phyloP scores from a whole-genome alignment of 306 rosid species.

The Lagenaria siceraria region DNA sequence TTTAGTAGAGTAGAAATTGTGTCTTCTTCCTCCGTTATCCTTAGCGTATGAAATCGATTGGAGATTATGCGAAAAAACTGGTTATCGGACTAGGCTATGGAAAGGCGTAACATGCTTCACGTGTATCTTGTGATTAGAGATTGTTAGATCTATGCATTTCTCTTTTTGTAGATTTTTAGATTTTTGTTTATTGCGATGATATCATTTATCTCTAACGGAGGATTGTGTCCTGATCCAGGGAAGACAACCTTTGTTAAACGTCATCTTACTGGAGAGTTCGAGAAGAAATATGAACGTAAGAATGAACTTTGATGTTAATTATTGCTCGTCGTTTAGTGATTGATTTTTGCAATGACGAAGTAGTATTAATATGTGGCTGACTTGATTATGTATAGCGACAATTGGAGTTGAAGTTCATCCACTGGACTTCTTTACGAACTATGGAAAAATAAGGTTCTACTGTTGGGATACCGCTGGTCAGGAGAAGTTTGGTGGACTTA shows the following conservation, averaged over 20 bases:
- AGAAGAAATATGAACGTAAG: slow-evolving; percentile 23
- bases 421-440: slow-evolving; percentile 18
- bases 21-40: neutral
- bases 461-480: slow-evolving; percentile 25
- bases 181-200: neutral
- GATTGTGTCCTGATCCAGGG: neutral
- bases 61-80: neutral
- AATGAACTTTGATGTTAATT: neutral
- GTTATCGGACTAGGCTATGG: neutral
- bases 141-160: neutral
- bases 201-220: neutral
- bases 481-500: slow-evolving; percentile 23
- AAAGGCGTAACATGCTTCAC: neutral
- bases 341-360: neutral
- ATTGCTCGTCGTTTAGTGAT: neutral
- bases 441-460: slow-evolving; percentile 17
- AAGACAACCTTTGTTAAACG: slow-evolving; percentile 23
- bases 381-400: slow-evolving; percentile 12
- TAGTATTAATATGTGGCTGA: neutral
- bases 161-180: neutral
- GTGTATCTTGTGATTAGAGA: neutral
- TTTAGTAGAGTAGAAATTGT: neutral
- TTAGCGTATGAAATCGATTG: neutral
- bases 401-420: slow-evolving; percentile 25
- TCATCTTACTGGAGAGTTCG: slow-evolving; percentile 22